Conservation (phyloP, 208 protist species). For the Acanthamoeba triangularis region DNA sequence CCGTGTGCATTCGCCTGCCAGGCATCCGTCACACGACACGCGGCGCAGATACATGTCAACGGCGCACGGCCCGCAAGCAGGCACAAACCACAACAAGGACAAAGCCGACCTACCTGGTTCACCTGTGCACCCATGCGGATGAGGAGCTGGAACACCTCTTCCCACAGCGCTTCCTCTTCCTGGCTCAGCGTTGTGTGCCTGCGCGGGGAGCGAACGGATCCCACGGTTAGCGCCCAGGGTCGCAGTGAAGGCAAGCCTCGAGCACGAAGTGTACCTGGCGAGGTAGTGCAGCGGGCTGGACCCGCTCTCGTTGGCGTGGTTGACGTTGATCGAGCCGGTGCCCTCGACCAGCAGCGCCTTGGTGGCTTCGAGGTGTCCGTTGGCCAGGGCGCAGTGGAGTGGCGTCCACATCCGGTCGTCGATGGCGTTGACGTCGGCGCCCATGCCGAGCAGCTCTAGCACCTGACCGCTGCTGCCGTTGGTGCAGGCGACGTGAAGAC, state of each 20-base stretch:
- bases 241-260: background rate
- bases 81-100: background rate
- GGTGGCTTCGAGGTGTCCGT: conserved; percentile 1
- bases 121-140: background rate
- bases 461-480: conserved; percentile 1
- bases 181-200: background rate
- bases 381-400: conserved; percentile 39
- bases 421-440: conserved; percentile 20
- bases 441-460: conserved; percentile 11
- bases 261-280: background rate
- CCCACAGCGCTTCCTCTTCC: conserved; percentile 35
- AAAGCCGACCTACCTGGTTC: background rate
- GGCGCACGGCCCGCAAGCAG: background rate
- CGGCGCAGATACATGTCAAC: no score
- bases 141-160: conserved; percentile 27
- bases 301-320: conserved; percentile 27
- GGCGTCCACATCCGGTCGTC: conserved; percentile 39
- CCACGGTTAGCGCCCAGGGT: background rate
- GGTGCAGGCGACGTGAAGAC: conserved; percentile 52
- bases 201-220: background rate
- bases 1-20: conserved; percentile 23
- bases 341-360: background rate
- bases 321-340: background rate
- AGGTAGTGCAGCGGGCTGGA: conserved; percentile 62
- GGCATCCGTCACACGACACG: background rate